Conservation (phyloP, 257 asterid genomes). For the Oldenlandia corymbosa region DNA sequence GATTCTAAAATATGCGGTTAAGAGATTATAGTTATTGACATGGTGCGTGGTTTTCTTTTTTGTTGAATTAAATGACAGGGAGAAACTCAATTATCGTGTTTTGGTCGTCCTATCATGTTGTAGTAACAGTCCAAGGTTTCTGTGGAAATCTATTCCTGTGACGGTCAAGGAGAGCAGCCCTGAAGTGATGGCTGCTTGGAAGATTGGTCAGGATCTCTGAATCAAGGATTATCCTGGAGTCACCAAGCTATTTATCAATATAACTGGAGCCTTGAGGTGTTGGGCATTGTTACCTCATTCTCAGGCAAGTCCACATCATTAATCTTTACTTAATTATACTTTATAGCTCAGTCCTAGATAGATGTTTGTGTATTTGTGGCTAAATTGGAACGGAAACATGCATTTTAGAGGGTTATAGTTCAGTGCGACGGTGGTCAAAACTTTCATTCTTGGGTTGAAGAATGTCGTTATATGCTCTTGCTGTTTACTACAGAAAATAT, state of each 20-base stretch:
- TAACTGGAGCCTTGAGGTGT: conserved; percentile 62
- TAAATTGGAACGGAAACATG: too few relatives aligned
- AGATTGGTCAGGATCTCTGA: conserved; percentile 87
- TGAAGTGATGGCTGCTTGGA: conserved; percentile 75
- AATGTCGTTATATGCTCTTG: too few relatives aligned
- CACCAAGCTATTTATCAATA: conserved; percentile 64
- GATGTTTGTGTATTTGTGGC: not conserved
- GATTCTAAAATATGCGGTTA: too few relatives aligned
- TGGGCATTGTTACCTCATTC: conserved; percentile 54
- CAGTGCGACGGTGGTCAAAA: too few relatives aligned
- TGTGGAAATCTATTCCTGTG: conserved; percentile 77
- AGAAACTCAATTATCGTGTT: too few relatives aligned
- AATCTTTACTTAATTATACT: not conserved
- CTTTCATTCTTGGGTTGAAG: too few relatives aligned
- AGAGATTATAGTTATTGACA: too few relatives aligned
- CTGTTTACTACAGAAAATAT: too few relatives aligned
- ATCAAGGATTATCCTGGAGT: conserved; percentile 73
- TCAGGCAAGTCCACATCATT: conserved; percentile 44
- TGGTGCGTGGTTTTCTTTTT: too few relatives aligned
- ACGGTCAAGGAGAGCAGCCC: conserved; percentile 66
- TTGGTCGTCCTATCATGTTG: conserved; percentile 9
- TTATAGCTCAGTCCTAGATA: not conserved
- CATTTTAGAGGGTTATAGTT: too few relatives aligned
- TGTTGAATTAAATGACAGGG: too few relatives aligned
- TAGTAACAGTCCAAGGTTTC: conserved; percentile 82